These are phyloP conservation scores for Crepidotus variabilis DNA, from an alignment of 768 basidiomycete species.

Conservation along the genomic window DNA sequence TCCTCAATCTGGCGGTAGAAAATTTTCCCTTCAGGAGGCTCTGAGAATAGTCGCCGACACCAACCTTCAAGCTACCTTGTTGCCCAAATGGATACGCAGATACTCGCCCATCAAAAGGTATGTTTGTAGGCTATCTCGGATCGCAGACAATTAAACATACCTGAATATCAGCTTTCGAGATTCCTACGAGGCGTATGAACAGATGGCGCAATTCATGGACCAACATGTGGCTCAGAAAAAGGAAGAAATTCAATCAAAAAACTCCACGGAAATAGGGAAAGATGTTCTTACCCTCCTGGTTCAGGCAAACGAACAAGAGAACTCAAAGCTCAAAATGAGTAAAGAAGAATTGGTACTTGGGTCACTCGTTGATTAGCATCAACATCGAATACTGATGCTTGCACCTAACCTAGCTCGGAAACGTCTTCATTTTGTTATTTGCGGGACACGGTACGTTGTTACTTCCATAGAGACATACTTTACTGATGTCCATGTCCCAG, in stretches of 20 bases:
- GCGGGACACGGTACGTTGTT: slow-evolving; percentile 52
- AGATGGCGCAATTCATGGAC: slow-evolving; percentile 3
- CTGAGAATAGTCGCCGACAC: slow-evolving; percentile 12
- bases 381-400: neutral
- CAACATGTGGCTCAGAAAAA: neutral
- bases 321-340: slow-evolving; percentile 32
- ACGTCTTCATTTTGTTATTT: slow-evolving; percentile 48
- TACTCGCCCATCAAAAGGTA: neutral
- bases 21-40: slow-evolving; percentile 26
- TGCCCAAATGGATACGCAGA: neutral
- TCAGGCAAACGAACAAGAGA: slow-evolving; percentile 42
- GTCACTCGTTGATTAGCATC: neutral
- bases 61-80: slow-evolving; percentile 9
- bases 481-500: slow-evolving; percentile 16
- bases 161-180: neutral
- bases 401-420: slow-evolving; percentile 38
- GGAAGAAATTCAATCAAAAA: neutral
- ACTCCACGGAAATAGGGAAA: neutral
- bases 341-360: slow-evolving; percentile 34
- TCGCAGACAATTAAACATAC: neutral
- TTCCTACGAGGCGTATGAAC: neutral
- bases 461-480: neutral
- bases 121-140: neutral
- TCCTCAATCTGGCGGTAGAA: slow-evolving; percentile 31
- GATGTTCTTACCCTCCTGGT: slow-evolving; percentile 37